Percentiles rank a stretch among this genome's conserved stretches.
Conservation (phyloP, 441 rosid genomes). For the Populus hybrid region DNA sequence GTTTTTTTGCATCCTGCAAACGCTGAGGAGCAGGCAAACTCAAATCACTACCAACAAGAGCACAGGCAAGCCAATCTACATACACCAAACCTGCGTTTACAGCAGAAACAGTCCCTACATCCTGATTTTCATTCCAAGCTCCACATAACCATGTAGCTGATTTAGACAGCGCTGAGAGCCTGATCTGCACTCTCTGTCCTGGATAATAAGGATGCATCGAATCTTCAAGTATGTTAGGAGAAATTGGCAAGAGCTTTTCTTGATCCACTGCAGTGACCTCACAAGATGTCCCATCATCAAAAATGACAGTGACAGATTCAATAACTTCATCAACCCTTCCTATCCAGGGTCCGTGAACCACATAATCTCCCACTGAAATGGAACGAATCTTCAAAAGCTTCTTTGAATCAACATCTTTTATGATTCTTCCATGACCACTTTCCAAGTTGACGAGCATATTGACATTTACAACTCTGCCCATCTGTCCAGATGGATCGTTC, state of each 20-base stretch:
- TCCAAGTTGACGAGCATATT: conserved; percentile 62
- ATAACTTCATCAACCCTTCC: conserved; percentile 69
- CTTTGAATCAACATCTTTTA: conserved; percentile 61
- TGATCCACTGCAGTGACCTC: conserved; percentile 58
- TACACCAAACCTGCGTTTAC: conserved; percentile 65
- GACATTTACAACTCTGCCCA: conserved; percentile 62
- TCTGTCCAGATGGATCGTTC: conserved; percentile 69
- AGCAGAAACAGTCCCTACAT: conserved; percentile 63
- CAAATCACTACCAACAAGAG: conserved; percentile 20
- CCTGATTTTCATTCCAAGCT: conserved; percentile 37
- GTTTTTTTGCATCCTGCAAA: conserved; percentile 49
- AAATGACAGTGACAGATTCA: conserved; percentile 54
- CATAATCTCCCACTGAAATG: conserved; percentile 73
- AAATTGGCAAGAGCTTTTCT: conserved; percentile 56
- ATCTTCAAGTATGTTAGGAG: conserved; percentile 66
- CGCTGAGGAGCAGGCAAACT: conserved; percentile 44
- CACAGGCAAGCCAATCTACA: conserved; percentile 84
- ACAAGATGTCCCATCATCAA: conserved; percentile 73
- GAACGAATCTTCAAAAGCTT: conserved; percentile 51
- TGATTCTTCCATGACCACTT: conserved; percentile 47
- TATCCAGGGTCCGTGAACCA: conserved; percentile 74
- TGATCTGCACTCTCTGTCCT: conserved; percentile 79
- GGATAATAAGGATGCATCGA: conserved; percentile 62
- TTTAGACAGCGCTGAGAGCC: conserved; percentile 44
- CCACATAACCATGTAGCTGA: conserved; percentile 63